Conservation (phyloP, 177 flowering plant genomes). For the Tripterygium wilfordii region DNA sequence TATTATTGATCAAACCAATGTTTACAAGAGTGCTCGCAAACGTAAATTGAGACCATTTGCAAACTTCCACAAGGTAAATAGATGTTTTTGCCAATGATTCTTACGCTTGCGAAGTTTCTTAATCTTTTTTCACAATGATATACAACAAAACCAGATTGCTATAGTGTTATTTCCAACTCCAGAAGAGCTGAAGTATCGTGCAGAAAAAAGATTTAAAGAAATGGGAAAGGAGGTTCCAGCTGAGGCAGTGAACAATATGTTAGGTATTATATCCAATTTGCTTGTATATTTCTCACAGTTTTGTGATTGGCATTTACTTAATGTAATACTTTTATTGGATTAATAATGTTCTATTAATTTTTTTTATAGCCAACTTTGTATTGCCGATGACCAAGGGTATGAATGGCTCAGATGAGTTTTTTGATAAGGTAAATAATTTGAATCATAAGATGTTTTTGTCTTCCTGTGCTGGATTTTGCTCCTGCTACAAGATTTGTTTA, state of each 20-base stretch:
- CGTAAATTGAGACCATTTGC: conserved; percentile 54
- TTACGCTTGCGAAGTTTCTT: no score
- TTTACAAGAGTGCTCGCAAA: conserved; percentile 58
- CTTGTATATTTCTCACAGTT: background rate
- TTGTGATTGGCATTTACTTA: background rate
- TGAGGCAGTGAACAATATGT: conserved; percentile 54
- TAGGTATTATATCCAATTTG: conserved; percentile 28
- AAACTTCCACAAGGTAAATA: conserved; percentile 39
- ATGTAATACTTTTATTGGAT: background rate
- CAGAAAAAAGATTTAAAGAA: conserved; percentile 47
- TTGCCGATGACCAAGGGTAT: conserved; percentile 55
- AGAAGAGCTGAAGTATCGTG: conserved; percentile 40
- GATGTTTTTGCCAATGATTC: no score
- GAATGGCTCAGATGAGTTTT: conserved; percentile 48
- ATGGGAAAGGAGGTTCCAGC: conserved; percentile 72
- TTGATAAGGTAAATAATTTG: conserved; percentile 42
- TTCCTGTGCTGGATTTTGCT: background rate
- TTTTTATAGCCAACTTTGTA: conserved; percentile 39
- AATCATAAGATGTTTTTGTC: background rate
- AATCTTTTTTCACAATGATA: no score
- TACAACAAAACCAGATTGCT: conserved; percentile 49
- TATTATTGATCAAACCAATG: conserved; percentile 70
- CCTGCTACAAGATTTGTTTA: background rate
- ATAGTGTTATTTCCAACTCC: conserved; percentile 52
- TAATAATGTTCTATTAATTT: background rate